Conservation (phyloP, 1,284 basidiomycete genomes). For the Ustilago crameri region DNA sequence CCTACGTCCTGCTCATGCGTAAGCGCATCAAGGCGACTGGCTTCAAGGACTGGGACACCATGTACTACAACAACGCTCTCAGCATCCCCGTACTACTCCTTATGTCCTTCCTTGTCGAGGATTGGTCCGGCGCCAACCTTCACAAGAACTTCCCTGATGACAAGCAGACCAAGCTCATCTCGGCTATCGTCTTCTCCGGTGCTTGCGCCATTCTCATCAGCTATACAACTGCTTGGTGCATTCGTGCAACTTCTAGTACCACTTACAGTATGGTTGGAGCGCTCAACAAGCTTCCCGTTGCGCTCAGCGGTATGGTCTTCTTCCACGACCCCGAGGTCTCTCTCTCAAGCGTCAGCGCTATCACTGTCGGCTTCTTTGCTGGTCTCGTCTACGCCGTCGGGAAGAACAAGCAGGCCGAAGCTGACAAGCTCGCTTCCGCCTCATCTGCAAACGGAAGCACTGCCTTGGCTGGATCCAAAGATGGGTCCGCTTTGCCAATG, state of each 20-base stretch:
- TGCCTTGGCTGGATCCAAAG: conserved; percentile 15
- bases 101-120: conserved; percentile 86
- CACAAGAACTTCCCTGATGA: conserved; percentile 87
- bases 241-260: conserved; percentile 93
- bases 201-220: conserved; percentile 97
- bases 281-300: conserved; percentile 96
- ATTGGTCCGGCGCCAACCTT: conserved; percentile 87
- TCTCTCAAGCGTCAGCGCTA: conserved; percentile 85
- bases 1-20: conserved; percentile 94
- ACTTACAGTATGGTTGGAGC: conserved; percentile 99
- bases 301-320: conserved; percentile 70
- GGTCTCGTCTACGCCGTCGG: conserved; percentile 69
- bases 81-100: conserved; percentile 89
- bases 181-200: conserved; percentile 92
- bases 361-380: conserved; percentile 88
- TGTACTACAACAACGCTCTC: conserved; percentile 99
- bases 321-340: conserved; percentile 80
- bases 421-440: conserved; percentile 40
- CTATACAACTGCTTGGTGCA: conserved; percentile 98
- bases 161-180: conserved; percentile 82
- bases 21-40: conserved; percentile 97
- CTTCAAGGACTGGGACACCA: conserved; percentile 99
- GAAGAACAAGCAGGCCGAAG: conserved; percentile 66
- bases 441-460: conserved; percentile 50
- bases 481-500: conserved; percentile 32